A percentile compares a stretch with the other conserved stretches of the same genome.
Conservation (phyloP, 352 stramenopile species). For the Elongisporangium undulatum region DNA sequence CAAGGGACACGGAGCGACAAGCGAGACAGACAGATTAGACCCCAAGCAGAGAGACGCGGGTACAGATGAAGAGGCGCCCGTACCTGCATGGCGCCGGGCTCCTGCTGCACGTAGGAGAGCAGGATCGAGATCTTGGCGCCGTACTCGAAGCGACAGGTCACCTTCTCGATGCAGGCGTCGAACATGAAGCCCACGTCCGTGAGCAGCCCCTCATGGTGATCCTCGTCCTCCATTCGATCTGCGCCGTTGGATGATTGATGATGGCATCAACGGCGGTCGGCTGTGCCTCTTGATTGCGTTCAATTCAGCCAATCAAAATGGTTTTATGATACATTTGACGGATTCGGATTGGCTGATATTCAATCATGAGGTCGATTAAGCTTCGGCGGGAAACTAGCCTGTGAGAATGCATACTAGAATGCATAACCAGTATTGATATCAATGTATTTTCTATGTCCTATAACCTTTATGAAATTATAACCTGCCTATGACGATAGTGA, state of each 20-base stretch:
- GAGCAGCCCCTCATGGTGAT: slow-evolving; percentile 22
- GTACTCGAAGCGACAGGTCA: slow-evolving; percentile 64
- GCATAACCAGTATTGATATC: not conserved
- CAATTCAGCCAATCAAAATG: slow-evolving; percentile 3
- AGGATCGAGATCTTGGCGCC: slow-evolving; percentile 53
- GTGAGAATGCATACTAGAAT: not conserved
- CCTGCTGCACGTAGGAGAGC: slow-evolving; percentile 69
- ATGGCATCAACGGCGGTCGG: not conserved
- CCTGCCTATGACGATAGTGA: not conserved
- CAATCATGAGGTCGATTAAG: not conserved
- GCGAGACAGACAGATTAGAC: not conserved
- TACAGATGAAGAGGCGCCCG: not conserved
- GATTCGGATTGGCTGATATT: not conserved
- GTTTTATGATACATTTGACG: not conserved
- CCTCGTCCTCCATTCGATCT: slow-evolving; percentile 30
- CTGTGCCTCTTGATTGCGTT: not conserved
- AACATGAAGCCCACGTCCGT: slow-evolving; percentile 68
- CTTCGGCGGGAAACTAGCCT: not conserved
- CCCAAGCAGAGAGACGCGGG: slow-evolving; percentile 2
- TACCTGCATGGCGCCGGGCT: slow-evolving; percentile 39
- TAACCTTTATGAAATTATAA: not conserved
- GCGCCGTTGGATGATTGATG: slow-evolving; percentile 5
- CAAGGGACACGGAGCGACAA: not conserved
- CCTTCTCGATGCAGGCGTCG: slow-evolving; percentile 54
- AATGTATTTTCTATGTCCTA: not conserved